phyloP scores from a whole-genome alignment of 257 asterid species.

The Vinca minor region DNA sequence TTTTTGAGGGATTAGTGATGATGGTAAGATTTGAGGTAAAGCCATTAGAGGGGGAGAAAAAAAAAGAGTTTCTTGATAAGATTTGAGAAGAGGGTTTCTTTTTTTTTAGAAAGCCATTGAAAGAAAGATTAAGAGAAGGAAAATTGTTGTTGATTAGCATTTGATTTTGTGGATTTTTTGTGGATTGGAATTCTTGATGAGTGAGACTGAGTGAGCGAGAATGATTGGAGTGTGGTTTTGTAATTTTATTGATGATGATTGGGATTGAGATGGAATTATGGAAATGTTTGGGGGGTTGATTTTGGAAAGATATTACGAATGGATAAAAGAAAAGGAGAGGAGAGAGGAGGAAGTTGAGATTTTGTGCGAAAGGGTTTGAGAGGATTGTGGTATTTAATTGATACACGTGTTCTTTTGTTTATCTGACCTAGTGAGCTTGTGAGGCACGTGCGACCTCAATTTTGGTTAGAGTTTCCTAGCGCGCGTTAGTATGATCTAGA shows the following conservation, averaged over 20 bases:
- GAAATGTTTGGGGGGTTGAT: too few relatives aligned
- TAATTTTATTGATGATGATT: too few relatives aligned
- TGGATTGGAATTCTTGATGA: not conserved
- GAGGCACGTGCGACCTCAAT: not conserved
- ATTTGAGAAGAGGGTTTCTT: too few relatives aligned
- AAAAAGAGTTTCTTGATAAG: too few relatives aligned
- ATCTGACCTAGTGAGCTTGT: constrained; percentile 32
- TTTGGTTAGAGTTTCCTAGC: too few relatives aligned
- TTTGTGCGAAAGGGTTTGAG: constrained; percentile 13
- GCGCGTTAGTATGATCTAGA: too few relatives aligned
- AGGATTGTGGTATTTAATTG: constrained; percentile 39
- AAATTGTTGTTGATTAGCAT: constrained; percentile 6
- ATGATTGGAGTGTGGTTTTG: not conserved
- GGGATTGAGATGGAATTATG: too few relatives aligned
- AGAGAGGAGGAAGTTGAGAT: constrained; percentile 14
- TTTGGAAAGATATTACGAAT: not conserved
- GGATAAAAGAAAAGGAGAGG: constrained; percentile 24
- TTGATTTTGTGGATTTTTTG: constrained; percentile 2
- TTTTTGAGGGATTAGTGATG: constrained; percentile 37
- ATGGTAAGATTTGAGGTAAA: constrained; percentile 64
- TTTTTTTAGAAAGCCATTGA: not conserved
- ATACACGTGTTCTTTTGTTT: constrained; percentile 53
- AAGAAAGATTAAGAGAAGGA: not conserved
- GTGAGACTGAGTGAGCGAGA: too few relatives aligned
- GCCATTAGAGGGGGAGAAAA: constrained; percentile 53